Conservation (phyloP, 345 rosid species). For the Syzygium aromaticum region DNA sequence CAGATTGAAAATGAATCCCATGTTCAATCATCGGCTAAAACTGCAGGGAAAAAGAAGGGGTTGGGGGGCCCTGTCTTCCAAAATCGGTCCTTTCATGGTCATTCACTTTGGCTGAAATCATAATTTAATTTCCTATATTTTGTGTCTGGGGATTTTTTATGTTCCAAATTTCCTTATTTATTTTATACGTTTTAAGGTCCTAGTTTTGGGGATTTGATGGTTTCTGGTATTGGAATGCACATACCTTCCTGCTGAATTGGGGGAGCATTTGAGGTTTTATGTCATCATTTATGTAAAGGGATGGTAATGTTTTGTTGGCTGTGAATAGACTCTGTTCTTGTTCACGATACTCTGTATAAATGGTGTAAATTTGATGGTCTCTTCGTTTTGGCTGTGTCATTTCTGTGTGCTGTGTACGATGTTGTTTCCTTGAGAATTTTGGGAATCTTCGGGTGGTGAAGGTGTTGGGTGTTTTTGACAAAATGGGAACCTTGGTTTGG, state of each 20-base stretch:
- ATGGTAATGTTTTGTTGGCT: conserved; percentile 3
- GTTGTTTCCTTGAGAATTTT: not conserved
- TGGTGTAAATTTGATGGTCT: conserved; percentile 11
- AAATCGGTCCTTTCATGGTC: not conserved
- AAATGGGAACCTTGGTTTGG: not conserved
- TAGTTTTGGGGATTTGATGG: not conserved
- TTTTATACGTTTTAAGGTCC: not conserved
- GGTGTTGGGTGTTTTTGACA: not conserved
- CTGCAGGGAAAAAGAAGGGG: not conserved
- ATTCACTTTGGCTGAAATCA: not conserved
- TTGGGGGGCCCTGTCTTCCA: not conserved
- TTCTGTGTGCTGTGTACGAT: not conserved
- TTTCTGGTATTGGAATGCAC: not conserved
- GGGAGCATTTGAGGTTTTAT: not conserved
- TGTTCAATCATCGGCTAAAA: not conserved
- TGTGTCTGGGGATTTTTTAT: not conserved
- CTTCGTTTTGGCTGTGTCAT: not conserved
- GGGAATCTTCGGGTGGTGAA: not conserved
- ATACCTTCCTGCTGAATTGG: not conserved
- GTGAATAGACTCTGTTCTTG: not conserved
- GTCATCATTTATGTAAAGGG: not conserved
- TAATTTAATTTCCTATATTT: not conserved
- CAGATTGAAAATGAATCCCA: not conserved
- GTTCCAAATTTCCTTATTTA: not conserved
- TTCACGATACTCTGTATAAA: conserved; percentile 9